A percentile compares a stretch with the other conserved stretches of the same genome.
Evolutionary conservation across 805 yeast genomes (phyloP).

Genomic region (Yamadazyma scolyti): DNA sequence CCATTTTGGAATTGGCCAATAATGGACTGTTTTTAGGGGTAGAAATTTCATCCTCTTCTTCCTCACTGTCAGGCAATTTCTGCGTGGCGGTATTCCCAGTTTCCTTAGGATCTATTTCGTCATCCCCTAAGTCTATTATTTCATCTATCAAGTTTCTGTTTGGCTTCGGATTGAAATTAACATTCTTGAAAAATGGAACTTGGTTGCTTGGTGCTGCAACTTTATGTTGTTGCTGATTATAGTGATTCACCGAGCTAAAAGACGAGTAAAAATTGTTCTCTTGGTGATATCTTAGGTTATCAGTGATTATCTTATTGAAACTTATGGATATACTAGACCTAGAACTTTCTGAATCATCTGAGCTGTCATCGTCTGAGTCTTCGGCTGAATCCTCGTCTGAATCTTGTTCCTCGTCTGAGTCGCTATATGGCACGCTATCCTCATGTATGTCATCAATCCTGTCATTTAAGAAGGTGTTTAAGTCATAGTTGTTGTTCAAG

Average conservation of each 20-base stretch:
- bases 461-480: conserved; percentile 3
- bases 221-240: background rate
- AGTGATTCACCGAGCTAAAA: conserved; percentile 2
- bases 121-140: conserved; percentile 28
- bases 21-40: conserved; percentile 9
- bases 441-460: conserved; percentile 5
- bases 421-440: no score
- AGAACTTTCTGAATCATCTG: conserved; percentile 4
- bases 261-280: conserved; percentile 14
- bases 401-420: conserved; percentile 3
- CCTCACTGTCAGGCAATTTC: conserved; percentile 3
- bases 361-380: conserved; percentile 13
- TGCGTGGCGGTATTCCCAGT: conserved; percentile 1
- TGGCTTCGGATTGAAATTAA: conserved; percentile 31
- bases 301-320: conserved; percentile 36
- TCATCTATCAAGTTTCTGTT: conserved; percentile 26
- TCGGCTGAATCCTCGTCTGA: conserved; percentile 6
- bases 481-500: conserved; percentile 13
- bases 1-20: conserved; percentile 22
- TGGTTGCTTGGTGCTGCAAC: conserved; percentile 7
- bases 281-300: conserved; percentile 31
- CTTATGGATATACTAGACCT: conserved; percentile 19
- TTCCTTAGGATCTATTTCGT: conserved; percentile 13
- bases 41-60: conserved; percentile 6
- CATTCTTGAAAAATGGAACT: conserved; percentile 33